A percentile compares a stretch with the other conserved stretches of the same genome.
Evolutionary conservation across 2,329 filamentous ascomycete species (phyloP).

Genomic region (Apiospora koreana): DNA sequence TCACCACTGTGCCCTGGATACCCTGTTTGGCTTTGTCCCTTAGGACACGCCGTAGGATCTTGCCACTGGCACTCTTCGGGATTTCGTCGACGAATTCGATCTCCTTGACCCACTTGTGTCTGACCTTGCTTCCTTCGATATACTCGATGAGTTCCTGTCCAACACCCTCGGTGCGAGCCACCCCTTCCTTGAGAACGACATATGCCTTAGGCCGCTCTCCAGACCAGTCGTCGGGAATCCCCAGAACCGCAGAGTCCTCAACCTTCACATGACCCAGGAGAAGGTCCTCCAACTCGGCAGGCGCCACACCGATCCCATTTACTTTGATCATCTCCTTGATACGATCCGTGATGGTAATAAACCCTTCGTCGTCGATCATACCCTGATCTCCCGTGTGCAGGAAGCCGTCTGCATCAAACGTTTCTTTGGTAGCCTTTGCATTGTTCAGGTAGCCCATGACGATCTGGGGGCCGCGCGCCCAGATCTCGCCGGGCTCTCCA

Average conservation of each 20-base stretch:
- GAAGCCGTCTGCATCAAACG: slow-evolving; percentile 70
- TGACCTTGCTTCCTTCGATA: slow-evolving; percentile 58
- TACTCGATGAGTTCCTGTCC: slow-evolving; percentile 49
- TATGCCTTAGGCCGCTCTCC: slow-evolving; percentile 70
- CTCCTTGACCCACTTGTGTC: slow-evolving; percentile 59
- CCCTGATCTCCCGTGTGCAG: slow-evolving; percentile 87
- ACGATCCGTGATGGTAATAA: slow-evolving; percentile 82
- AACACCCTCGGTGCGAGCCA: slow-evolving; percentile 43
- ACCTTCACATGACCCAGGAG: slow-evolving; percentile 74
- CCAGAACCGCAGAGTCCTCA: slow-evolving; percentile 79
- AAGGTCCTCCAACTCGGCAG: slow-evolving; percentile 80
- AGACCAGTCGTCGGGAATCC: slow-evolving; percentile 63
- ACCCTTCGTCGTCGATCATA: slow-evolving; percentile 64
- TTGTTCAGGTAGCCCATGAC: slow-evolving; percentile 87
- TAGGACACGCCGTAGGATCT: slow-evolving; percentile 63
- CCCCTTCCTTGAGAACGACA: slow-evolving; percentile 58
- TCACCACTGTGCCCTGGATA: background rate
- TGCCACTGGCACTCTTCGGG: slow-evolving; percentile 66
- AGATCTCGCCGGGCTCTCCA: slow-evolving; percentile 74
- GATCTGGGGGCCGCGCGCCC: slow-evolving; percentile 75
- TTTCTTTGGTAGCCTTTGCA: slow-evolving; percentile 78
- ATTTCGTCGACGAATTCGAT: slow-evolving; percentile 59
- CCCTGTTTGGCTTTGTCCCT: slow-evolving; percentile 47
- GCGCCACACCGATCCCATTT: slow-evolving; percentile 75
- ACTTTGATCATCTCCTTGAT: slow-evolving; percentile 54